Base-by-base conservation (phyloP, 208 protist species). In the Leishmania lainsoni region DNA sequence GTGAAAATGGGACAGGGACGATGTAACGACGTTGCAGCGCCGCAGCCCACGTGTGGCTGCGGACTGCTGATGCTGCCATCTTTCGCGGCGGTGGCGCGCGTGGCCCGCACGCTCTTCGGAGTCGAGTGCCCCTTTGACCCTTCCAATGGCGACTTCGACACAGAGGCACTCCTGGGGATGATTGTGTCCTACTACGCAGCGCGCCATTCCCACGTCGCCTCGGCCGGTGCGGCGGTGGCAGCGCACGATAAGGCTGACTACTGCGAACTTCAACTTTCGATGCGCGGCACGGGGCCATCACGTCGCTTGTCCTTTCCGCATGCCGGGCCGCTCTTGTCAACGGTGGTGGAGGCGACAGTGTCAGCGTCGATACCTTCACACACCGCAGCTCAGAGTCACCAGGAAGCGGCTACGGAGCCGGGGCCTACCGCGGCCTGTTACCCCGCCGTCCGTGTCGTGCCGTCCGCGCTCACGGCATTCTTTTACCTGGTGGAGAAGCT, bases 401-500 rank as follows among this genome's bases (percentile, higher is more conserved):
- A 16, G 29, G 69, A 29, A 20, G 69, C 69, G 69, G 8, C 69
- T 73, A 54, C 42, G 51, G 45, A 73, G 32, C 10, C 20, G 1
- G 48, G 69, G 2, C 20, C 48, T 54, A 32, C 45, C 48, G 69
- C 9, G 9, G 1, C 42, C 2, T 2, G 45, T 54, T 51, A 35
- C 72, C 42, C 22, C 12, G 42, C 58, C 39, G 48, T 74, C 8
- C 73, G 35, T 45, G 61, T 79, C 10, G 49, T 89, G 58, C 93
- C 93, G 8, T 73, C 82, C 5, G 86, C 90, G 0, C 84, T 97
- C 5, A 75, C 82, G 2, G 88, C 92, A 78, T 83, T 79, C 58
- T 91, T 95, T 80, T 93, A 89, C 65, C 81, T 93, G 20, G 78
- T 95, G 3, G 90, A 92, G 59, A 86, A 90, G 45, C 81, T 95